These are phyloP conservation scores for Cystobasidium onofrii DNA, from an alignment of 768 basidiomycete genomes.

Conservation along the genomic window DNA sequence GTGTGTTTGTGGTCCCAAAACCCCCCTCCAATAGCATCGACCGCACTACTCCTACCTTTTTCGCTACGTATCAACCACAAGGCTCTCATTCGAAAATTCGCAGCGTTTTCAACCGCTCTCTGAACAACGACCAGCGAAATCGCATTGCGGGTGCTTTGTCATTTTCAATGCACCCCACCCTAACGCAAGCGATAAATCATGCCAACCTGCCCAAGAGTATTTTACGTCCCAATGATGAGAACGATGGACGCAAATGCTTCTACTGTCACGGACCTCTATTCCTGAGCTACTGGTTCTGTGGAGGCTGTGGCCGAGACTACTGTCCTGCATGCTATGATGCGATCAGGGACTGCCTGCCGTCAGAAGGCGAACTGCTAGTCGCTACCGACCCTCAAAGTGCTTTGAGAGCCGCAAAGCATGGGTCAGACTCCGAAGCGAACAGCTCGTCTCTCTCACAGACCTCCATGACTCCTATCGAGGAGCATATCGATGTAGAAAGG, in stretches of 20 bases:
- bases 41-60: neutral
- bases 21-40: neutral
- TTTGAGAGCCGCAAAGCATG: neutral
- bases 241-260: neutral
- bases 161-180: neutral
- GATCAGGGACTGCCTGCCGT: conserved; percentile 2
- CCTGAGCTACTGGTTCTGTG: conserved; percentile 9
- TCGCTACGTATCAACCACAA: neutral
- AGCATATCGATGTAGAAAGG: neutral
- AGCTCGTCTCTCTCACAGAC: too few relatives aligned
- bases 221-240: neutral
- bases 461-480: too few relatives aligned
- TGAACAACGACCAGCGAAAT: neutral
- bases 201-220: neutral
- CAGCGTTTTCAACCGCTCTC: neutral
- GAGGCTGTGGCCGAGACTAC: conserved; percentile 10
- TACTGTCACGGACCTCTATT: conserved; percentile 1
- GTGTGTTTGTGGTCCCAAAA: neutral
- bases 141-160: neutral
- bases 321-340: conserved; percentile 7
- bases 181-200: neutral
- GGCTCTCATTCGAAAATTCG: neutral
- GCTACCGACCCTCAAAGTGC: neutral
- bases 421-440: too few relatives aligned
- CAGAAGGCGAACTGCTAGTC: neutral